Evolutionary conservation across 108 stramenopile species (phyloP), one percentile per base, ranked within the genome.

Genomic region (Discostella pseudostelligera): DNA sequence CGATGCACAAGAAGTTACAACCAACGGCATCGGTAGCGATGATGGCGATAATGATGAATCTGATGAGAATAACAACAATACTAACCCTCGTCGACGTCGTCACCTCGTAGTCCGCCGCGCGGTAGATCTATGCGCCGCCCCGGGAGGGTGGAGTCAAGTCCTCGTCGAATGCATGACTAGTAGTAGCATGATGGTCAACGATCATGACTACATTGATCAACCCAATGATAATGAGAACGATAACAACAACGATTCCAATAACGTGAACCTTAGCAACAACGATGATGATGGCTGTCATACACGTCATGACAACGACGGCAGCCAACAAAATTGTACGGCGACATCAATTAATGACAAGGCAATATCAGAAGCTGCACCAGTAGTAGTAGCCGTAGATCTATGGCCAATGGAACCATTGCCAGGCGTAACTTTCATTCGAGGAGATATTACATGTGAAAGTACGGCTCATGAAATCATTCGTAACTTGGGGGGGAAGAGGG

Each of bases 41-140:
- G 32, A 44, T 20, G 7, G 11, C 9, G 36, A 44, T 45, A 13
- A 20, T 22, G 25, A 40, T 0, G 24, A 14, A 16, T 8, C 8
- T 16, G 13, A 28, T n/a, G 43, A 12, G 24, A 29, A 54, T 70
- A 82, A 22, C 57, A 57, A 14, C 55, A 79, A n/a, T n/a, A n/a
- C n/a, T n/a, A n/a, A n/a, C n/a, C n/a, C n/a, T n/a, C n/a, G n/a
- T n/a, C n/a, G n/a, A n/a, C n/a, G n/a, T n/a, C n/a, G n/a, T n/a
- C n/a, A n/a, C n/a, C n/a, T n/a, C n/a, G 26, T 39, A 13, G 75
- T 76, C 37, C 43, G 32, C 8, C 60, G 79, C n/a, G 97, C 94
- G 10, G 99, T 99, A 0, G 99, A 99, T 82, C 76, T 99, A 21
- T 98, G 98, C 70, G 97, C 99, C 5, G 99, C 99, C 4, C 99